These are phyloP conservation scores for Aureobasidium sp. DNA, from an alignment of 2,329 filamentous ascomycete species.

Conservation along the genomic window DNA sequence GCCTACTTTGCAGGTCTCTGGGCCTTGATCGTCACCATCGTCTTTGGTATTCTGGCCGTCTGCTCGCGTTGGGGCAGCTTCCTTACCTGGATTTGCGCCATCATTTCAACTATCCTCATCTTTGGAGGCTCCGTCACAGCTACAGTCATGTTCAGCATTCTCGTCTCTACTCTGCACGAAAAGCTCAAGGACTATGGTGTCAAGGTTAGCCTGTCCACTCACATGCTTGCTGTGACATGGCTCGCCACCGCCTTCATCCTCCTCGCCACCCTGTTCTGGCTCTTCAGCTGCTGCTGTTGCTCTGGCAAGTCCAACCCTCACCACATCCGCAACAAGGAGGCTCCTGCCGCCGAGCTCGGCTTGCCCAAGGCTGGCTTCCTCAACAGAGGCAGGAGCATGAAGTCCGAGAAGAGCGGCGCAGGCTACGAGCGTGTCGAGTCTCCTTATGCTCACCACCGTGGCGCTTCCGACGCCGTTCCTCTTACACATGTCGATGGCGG, in stretches of 20 bases:
- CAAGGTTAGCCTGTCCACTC: constrained; percentile 56
- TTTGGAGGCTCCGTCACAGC: constrained; percentile 64
- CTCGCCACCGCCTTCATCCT: constrained; percentile 71
- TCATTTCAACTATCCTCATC: constrained; percentile 49
- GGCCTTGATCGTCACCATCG: constrained; percentile 62
- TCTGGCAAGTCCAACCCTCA: constrained; percentile 53
- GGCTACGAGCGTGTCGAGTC: neutral
- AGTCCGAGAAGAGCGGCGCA: neutral
- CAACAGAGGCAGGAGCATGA: neutral
- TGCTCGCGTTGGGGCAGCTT: constrained; percentile 78
- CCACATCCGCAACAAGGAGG: constrained; percentile 33
- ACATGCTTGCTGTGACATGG: constrained; percentile 70
- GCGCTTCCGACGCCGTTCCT: neutral
- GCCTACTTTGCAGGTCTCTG: constrained; percentile 69
- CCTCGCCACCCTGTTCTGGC: constrained; percentile 78
- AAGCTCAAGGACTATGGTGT: constrained; percentile 67
- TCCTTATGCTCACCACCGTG: neutral
- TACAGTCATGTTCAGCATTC: constrained; percentile 64
- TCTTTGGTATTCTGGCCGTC: constrained; percentile 74
- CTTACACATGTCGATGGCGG: neutral
- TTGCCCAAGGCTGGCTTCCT: constrained; percentile 22
- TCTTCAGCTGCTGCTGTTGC: constrained; percentile 89
- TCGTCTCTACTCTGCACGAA: constrained; percentile 61
- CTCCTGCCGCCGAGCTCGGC: constrained; percentile 24
- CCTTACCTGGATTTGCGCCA: constrained; percentile 69